phyloP scores from a whole-genome alignment of 2,329 filamentous ascomycete species.

The Acephala macrosclerotiorum region DNA sequence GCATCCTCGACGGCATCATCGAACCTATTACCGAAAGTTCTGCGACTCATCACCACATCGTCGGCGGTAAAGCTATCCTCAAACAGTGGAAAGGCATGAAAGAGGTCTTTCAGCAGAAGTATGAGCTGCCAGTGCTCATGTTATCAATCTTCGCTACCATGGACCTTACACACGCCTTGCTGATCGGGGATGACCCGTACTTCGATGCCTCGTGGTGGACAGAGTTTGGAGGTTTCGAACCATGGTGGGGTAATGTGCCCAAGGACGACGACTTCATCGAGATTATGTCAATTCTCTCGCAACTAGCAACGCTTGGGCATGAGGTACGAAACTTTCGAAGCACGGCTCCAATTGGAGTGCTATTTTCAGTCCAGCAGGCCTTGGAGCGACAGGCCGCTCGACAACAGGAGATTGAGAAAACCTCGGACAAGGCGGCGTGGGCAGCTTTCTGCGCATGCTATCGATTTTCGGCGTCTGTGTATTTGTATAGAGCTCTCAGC shows the following conservation, averaged over 20 bases:
- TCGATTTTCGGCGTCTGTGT: conserved; percentile 48
- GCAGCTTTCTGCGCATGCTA: conserved; percentile 49
- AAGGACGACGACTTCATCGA: conserved; percentile 44
- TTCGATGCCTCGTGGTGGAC: conserved; percentile 49
- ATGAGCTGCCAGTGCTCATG: conserved; percentile 46
- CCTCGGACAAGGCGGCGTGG: conserved; percentile 42
- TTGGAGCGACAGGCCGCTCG: conserved; percentile 38
- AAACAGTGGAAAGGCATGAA: conserved; percentile 39
- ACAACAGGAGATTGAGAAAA: conserved; percentile 25
- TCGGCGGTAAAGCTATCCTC: conserved; percentile 40
- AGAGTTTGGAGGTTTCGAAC: conserved; percentile 48
- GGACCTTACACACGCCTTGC: conserved; percentile 51
- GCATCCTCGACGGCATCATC: conserved; percentile 46
- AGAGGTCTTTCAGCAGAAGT: conserved; percentile 34
- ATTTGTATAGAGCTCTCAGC: conserved; percentile 52
- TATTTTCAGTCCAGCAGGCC: conserved; percentile 37
- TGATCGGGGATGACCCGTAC: conserved; percentile 48
- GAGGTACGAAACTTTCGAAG: conserved; percentile 36
- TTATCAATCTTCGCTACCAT: conserved; percentile 53
- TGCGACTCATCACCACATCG: conserved; percentile 38
- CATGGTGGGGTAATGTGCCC: conserved; percentile 50
- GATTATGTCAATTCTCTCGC: conserved; percentile 43
- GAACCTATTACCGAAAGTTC: conserved; percentile 38
- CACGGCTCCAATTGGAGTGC: conserved; percentile 36
- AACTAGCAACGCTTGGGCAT: conserved; percentile 46